Percentiles rank a stretch among this genome's conserved stretches.
phyloP scores from a whole-genome alignment of 2,329 filamentous ascomycete species.

The Trichoderma sp. region DNA sequence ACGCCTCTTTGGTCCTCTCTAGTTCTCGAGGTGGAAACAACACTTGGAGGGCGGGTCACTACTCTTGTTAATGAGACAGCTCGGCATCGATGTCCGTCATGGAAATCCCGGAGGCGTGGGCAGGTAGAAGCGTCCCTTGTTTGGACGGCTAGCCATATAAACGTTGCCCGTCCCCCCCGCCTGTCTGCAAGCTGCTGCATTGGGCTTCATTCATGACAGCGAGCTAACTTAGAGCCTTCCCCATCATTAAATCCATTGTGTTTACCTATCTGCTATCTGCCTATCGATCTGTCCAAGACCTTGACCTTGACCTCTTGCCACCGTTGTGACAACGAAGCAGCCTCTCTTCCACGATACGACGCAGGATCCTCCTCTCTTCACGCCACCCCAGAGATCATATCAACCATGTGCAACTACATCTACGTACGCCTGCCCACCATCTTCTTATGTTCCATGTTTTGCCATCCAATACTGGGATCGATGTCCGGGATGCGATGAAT shows the following conservation, averaged over 20 bases:
- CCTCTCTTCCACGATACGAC: constrained; percentile 3
- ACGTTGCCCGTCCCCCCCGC: constrained; percentile 24
- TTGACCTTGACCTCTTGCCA: not conserved
- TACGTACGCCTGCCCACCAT: constrained; percentile 42
- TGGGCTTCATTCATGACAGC: constrained; percentile 23
- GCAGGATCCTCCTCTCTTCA: not conserved
- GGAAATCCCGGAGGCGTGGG: constrained; percentile 28
- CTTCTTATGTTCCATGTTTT: not conserved
- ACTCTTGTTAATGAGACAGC: constrained; percentile 27
- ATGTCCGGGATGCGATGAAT: not conserved
- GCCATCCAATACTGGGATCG: not conserved
- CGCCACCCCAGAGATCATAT: not conserved
- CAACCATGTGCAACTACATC: constrained; percentile 55
- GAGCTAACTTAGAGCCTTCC: not conserved
- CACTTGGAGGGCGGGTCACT: constrained; percentile 22
- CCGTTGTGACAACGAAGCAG: not conserved
- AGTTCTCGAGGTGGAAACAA: constrained; percentile 16
- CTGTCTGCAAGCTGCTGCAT: constrained; percentile 26
- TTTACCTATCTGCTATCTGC: not conserved
- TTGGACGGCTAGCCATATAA: constrained; percentile 28
- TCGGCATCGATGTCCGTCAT: constrained; percentile 28
- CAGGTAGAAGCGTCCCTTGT: constrained; percentile 20
- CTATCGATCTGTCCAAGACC: constrained; percentile 1
- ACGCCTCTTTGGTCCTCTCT: constrained; percentile 16
- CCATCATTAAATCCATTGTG: not conserved